Base-by-base conservation (phyloP, 345 rosid genomes). In the Odontarrhena argentea region DNA sequence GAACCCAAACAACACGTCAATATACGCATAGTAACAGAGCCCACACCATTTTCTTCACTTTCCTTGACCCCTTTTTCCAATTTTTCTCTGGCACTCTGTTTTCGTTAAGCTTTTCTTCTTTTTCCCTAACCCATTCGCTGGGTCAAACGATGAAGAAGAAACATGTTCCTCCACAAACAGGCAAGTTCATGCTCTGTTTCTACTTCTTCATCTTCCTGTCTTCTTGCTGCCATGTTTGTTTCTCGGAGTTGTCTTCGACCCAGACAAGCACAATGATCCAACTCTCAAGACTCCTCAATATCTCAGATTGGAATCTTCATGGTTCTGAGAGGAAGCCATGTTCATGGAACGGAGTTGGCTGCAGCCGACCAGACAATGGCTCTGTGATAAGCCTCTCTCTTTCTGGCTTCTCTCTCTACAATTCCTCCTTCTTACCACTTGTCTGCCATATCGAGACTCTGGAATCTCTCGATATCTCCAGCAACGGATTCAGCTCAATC, bases 401-500 rank as follows among this genome's bases (percentile, higher is more conserved):
- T 35, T 70, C 73, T 55, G 76, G 71, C 63, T 67, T 79, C 22
- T 77, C 55, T 49, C 63, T 86, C 63, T 72, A 80, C 11, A 49
- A 46, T 53, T 68, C 89, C 71, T 68, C 68, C 2, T 57, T 82
- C 68, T 63, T 87, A 25, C 67, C 87, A 48, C 30, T 62, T 22
- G 62, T 78, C 56, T 92, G 88, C 82, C 44, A 78, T 52, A 78
- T 89, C 70, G 49, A 68, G 40, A 77, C 98, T 71, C 71, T 87
- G 66, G 80, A 71, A 72, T 65, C 36, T 57, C 87, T 92, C 42
- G 80, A 87, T 56, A 70, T 76, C 25, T 89, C 93, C 15, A 7
- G 47, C 71, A 92, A 87, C 79, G 14, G 2, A 2, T 76, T 92
- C 32, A 12, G 56, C 65, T 77, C 72, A 56, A 80, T 89, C 63